Evolutionary conservation across 2,329 filamentous ascomycete species (phyloP), one percentile per base, ranked within the genome.

Genomic region (Mollisiaceae sp.): DNA sequence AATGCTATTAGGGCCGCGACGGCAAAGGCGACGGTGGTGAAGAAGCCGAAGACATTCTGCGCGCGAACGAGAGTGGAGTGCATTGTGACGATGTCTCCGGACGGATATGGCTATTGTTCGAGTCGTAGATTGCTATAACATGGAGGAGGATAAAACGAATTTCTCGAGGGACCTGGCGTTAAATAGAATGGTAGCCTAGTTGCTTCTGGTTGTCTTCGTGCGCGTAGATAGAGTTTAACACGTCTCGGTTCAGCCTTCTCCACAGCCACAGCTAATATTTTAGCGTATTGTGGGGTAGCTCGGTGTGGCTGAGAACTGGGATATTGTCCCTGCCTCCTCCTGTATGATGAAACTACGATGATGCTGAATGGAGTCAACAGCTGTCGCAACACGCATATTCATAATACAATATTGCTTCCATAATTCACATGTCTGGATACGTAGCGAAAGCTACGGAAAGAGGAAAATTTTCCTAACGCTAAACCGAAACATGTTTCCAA

Each of bases 21-120:
- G 65, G 87, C 86, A 76, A 97, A 95, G 64, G 91, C 90, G 69
- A 97, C 93, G 32, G 93, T 96, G 20, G 95, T 98, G 84, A 98
- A 97, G 87, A 97, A 97, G 79, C 95, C 93, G 78, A 99, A 99
- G 78, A 93, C 90, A 81, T 93, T 94, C 80, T 99, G 95, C 71
- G 90, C 79, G 72, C 95, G 92, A 69, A 91, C 93, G 58, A 97
- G 80, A 56, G 91, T 87, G 76, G 92, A 96, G 80, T 97, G 90
- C 95, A 99, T 98, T 22, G 41, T 70, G 27, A 50, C 32, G 45
- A 6, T 35, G 24, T 9, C 24, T 35, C 24, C 9, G 3, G 47
- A 8, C 22, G 27, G 50, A 54, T 32, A n/a, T 6, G 14, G 14
- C 1, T 52, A 11, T 35, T 27, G 50, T 14, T 54, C 22, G 32